These are phyloP conservation scores for Glycine latifolia DNA, from an alignment of 306 rosid species.

Conservation along the genomic window DNA sequence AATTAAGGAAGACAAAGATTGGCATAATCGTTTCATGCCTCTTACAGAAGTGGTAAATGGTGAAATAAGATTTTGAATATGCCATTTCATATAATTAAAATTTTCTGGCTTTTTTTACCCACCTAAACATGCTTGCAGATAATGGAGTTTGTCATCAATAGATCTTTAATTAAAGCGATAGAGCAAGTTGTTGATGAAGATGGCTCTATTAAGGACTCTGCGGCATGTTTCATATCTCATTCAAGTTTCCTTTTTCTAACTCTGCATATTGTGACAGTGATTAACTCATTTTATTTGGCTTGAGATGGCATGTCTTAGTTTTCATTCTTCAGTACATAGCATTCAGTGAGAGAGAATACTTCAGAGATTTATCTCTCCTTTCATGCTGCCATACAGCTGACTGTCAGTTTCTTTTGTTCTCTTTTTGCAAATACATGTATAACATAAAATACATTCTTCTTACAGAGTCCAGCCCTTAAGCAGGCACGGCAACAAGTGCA, in stretches of 20 bases:
- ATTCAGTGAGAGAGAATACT: conserved; percentile 33
- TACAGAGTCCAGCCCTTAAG: conserved; percentile 76
- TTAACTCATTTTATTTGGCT: conserved; percentile 31
- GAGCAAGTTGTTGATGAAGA: conserved; percentile 82
- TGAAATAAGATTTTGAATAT: conserved; percentile 38
- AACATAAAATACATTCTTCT: conserved; percentile 38
- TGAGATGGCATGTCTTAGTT: conserved; percentile 38
- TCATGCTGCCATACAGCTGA: conserved; percentile 36
- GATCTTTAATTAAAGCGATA: conserved; percentile 74
- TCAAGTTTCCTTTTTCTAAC: conserved; percentile 21
- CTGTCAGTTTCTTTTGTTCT: conserved; percentile 29
- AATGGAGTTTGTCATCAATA: conserved; percentile 68
- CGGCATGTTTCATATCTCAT: conserved; percentile 67
- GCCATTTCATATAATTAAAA: conserved; percentile 2
- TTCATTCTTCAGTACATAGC: conserved; percentile 12
- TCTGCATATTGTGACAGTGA: conserved; percentile 12
- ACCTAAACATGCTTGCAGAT: conserved; percentile 63
- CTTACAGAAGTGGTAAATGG: conserved; percentile 79
- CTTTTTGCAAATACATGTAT: conserved; percentile 29
- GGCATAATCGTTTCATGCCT: conserved; percentile 87
- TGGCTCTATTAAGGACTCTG: conserved; percentile 91
- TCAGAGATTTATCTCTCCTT: conserved; percentile 24
- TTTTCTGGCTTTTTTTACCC: conserved; percentile 31
- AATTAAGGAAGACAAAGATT: conserved; percentile 75
- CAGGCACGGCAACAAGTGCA: conserved; percentile 70